phyloP scores from a whole-genome alignment of 2,329 filamentous ascomycete species.

The Trichoderma atroviride region DNA sequence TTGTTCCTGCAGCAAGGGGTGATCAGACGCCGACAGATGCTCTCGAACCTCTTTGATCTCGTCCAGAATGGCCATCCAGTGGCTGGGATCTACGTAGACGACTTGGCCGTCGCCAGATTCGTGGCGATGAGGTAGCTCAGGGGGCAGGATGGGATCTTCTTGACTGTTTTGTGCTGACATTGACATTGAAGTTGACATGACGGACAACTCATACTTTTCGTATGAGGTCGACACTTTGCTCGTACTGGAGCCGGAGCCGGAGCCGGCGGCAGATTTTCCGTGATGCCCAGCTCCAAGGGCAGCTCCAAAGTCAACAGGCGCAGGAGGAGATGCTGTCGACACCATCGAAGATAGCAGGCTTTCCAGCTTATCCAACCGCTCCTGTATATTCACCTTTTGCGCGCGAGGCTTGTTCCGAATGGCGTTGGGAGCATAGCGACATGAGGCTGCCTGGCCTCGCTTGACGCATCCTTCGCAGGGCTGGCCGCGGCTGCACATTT shows the following conservation, averaged over 20 bases:
- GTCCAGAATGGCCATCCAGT: slow-evolving; percentile 14
- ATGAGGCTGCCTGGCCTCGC: slow-evolving; percentile 2
- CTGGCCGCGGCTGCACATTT: slow-evolving; percentile 20
- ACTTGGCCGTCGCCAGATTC: slow-evolving; percentile 8
- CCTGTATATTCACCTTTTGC: background rate
- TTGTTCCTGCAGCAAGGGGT: background rate
- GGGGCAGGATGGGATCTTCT: background rate
- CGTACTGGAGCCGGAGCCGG: background rate
- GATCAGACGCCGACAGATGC: slow-evolving; percentile 3
- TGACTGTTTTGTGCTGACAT: background rate
- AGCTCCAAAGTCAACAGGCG: too few species aligned
- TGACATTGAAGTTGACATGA: background rate
- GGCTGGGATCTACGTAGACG: slow-evolving; percentile 4
- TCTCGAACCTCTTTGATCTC: slow-evolving; percentile 18
- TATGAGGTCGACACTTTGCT: background rate
- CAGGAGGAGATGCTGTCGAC: background rate
- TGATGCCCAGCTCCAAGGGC: too few species aligned
- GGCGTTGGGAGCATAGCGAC: slow-evolving; percentile 19
- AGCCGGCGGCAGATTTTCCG: background rate
- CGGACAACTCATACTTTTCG: background rate
- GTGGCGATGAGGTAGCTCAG: slow-evolving; percentile 14
- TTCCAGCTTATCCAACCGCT: slow-evolving; percentile 17
- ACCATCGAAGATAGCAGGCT: slow-evolving; percentile 1
- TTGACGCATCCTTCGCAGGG: slow-evolving; percentile 12
- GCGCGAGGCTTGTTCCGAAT: slow-evolving; percentile 10